Evolutionary conservation across 441 rosid species (phyloP).

Genomic region (Manihot esculenta): DNA sequence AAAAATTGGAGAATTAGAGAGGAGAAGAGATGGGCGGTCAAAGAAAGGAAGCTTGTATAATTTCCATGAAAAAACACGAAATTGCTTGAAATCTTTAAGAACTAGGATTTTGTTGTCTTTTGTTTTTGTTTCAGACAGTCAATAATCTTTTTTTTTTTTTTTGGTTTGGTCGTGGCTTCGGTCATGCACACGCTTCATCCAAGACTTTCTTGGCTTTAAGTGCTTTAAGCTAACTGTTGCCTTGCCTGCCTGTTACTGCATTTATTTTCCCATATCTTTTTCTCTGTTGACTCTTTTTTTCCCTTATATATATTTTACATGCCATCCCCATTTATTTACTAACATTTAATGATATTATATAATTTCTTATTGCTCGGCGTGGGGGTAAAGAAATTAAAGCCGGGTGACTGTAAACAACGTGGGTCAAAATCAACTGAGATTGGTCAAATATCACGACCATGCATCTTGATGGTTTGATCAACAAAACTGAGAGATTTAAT

Average conservation of each 20-base stretch:
- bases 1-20: background rate
- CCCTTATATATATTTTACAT: no score
- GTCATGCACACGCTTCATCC: conserved; percentile 7
- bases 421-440: conserved; percentile 11
- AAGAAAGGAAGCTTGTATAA: conserved; percentile 32
- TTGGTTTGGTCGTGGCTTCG: conserved; percentile 1
- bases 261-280: background rate
- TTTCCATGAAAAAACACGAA: conserved; percentile 30
- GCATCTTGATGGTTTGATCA: background rate
- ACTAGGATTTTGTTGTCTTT: background rate
- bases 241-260: background rate
- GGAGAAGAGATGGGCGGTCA: conserved; percentile 33
- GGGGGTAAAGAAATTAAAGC: background rate
- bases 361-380: no score
- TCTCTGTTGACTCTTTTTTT: background rate
- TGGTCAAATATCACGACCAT: conserved; percentile 5
- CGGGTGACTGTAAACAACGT: background rate
- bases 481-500: background rate
- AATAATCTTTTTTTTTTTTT: no score
- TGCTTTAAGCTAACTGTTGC: background rate
- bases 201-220: background rate
- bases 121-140: no score
- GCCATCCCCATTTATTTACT: no score
- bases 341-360: no score
- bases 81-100: background rate